A percentile compares a stretch with the other conserved stretches of the same genome.
Conservation (phyloP, 768 basidiomycete genomes). For the Candolleomyces aberdarensis region DNA sequence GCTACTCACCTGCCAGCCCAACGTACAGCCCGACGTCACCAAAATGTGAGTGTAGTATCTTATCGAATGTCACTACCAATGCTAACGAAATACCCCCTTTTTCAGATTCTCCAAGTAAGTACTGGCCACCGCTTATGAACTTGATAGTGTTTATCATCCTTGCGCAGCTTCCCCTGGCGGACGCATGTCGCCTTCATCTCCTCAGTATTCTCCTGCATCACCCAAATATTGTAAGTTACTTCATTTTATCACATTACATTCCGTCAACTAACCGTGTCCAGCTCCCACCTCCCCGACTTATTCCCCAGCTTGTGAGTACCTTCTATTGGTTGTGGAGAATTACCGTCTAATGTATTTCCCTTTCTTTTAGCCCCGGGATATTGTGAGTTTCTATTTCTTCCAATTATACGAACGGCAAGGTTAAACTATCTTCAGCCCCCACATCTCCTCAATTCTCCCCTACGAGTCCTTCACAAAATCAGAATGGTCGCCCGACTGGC, state of each 20-base stretch:
- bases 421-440: conserved; percentile 47
- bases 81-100: conserved; percentile 16
- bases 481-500: conserved; percentile 39
- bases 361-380: conserved; percentile 64
- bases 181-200: conserved; percentile 85
- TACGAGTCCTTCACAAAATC: conserved; percentile 63
- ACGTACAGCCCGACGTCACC: conserved; percentile 95
- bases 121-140: not conserved
- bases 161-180: conserved; percentile 54
- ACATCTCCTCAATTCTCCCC: conserved; percentile 85
- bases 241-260: conserved; percentile 61
- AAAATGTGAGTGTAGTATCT: conserved; percentile 54
- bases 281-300: conserved; percentile 55
- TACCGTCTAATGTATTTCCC: not conserved
- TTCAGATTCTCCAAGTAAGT: conserved; percentile 80
- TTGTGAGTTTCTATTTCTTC: conserved; percentile 44
- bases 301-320: conserved; percentile 77
- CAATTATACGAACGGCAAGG: conserved; percentile 14
- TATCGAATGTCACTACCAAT: not conserved
- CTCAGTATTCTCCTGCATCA: conserved; percentile 91
- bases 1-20: conserved; percentile 87
- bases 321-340: not conserved
- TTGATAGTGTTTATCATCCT: conserved; percentile 23
- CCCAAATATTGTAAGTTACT: conserved; percentile 32
- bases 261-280: conserved; percentile 80